Base-by-base conservation (phyloP, 2,329 filamentous ascomycete species). In the Fusarium musae region DNA sequence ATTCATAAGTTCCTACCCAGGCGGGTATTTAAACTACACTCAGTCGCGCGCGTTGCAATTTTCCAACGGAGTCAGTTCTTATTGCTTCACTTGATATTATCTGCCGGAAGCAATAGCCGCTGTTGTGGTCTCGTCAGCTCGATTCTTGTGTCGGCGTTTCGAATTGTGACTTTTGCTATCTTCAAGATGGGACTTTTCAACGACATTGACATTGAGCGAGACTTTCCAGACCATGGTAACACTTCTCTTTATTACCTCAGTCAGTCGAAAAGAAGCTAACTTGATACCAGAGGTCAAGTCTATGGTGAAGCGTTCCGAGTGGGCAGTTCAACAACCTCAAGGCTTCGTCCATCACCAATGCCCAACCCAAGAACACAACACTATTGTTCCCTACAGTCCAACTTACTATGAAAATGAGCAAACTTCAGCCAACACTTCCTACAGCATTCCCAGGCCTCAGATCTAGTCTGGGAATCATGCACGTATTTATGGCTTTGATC, bases 381-480 rank as follows among this genome's bases (percentile, higher is more conserved):
- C 21, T 5, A 23, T 16, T 23, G 28, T 11, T 0, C 34, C 19
- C 16, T 17, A 26, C 23, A 16, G 9, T 6, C n/a, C 46, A 30
- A 7, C 28, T 12, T n/a, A n/a, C 21, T 19, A 42, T n/a, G 2
- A 17, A 10, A 28, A 52, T 12, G 28, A 46, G 6, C 50, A 53
- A 30, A 16, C 34, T 11, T n/a, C 28, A 13, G 6, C 30, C 19
- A 39, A n/a, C 28, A 19, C 30, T 9, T 56, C 40, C 21, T 5
- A 30, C 13, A 56, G 30, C 54, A 26, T 63, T 73, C 63, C 74
- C 72, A 75, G 66, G 56, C 42, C 52, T 26, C 56, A 37, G 44
- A 44, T 40, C 19, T 76, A 76, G 74, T 58, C 26, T 46, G 62
- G 52, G 61, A 43, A 62, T 52, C 59, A 63, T 54, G 63, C 66